These are phyloP conservation scores for Tephrocybe sp. DNA, from an alignment of 768 basidiomycete genomes.

Conservation along the genomic window DNA sequence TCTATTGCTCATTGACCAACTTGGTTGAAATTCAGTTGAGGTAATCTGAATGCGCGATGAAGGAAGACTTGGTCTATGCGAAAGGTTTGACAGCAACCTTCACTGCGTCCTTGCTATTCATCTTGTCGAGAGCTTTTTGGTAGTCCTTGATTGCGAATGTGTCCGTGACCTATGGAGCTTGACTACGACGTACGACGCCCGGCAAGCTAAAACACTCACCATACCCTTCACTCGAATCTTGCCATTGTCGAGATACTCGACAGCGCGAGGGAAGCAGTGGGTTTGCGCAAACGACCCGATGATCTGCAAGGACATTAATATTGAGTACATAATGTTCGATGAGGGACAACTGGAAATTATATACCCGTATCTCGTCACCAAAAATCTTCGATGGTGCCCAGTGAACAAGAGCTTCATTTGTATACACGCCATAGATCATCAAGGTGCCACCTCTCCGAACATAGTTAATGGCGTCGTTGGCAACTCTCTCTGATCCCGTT, in stretches of 20 bases:
- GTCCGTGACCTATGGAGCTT: conserved; percentile 45
- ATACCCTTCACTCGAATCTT: conserved; percentile 64
- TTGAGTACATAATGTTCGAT: neutral
- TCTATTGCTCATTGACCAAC: neutral
- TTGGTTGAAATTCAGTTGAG: neutral
- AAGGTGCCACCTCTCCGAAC: conserved; percentile 71
- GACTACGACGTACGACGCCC: neutral
- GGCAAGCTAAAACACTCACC: conserved; percentile 19
- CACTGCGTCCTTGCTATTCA: conserved; percentile 55
- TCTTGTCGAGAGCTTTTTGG: conserved; percentile 65
- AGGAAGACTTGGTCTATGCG: neutral
- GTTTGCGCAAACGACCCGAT: conserved; percentile 80
- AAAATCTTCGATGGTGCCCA: conserved; percentile 81
- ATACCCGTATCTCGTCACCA: conserved; percentile 66
- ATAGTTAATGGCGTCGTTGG: conserved; percentile 72
- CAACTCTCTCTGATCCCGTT: conserved; percentile 71
- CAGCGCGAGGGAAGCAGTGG: conserved; percentile 76
- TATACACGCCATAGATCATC: conserved; percentile 79
- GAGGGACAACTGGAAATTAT: neutral
- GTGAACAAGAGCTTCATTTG: conserved; percentile 62
- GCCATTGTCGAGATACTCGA: conserved; percentile 74
- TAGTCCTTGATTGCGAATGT: conserved; percentile 58
- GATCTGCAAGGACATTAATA: conserved; percentile 45
- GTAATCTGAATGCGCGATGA: neutral
- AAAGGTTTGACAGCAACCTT: conserved; percentile 51